Evolutionary conservation across 2,329 filamentous ascomycete genomes (phyloP), one percentile per base, ranked within the genome.

Genomic region (Claviceps sp.): DNA sequence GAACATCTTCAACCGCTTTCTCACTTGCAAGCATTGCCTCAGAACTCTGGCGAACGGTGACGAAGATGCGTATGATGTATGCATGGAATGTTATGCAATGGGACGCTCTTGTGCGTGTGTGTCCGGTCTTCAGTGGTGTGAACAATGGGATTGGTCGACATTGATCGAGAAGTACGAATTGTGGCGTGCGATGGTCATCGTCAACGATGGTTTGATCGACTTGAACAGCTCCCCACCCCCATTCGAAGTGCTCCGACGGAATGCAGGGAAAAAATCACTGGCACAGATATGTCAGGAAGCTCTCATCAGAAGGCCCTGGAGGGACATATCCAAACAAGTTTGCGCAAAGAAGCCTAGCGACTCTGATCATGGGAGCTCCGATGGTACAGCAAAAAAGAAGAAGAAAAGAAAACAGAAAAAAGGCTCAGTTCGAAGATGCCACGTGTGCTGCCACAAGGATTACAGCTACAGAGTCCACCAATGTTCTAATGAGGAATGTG

Each of bases 51-150:
- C 78, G 11, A 77, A 78, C 54, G 86, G 82, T 37, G 80, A 77
- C 16, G 84, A 88, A 52, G 87, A 97, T 62, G 87, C 87, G 0
- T 98, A 97, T 64, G 93, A 98, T 65, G 77, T 98, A 22, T 98
- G 93, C 63, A 90, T 98, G 86, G 93, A 98, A 59, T 98, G 93
- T 63, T 98, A 95, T 63, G 86, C 83, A n/a, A 95, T 97, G 86
- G 93, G 93, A 22, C 81, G 93, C 50, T 95, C 90, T 46, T 98
- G 93, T 64, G 81, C 79, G 3, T 98, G 93, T 62, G 78, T 95
- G 49, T 95, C 90, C 3, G 82, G 82, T 20, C 77, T 95, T 11
- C 81, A 79, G 55, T 98, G 91, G 90, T 88, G 88, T 49, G 90
- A 98, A 64, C 93, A 97, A 64, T 96, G 90, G 77, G 72, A 79